These are phyloP conservation scores for Fraxinus anomala DNA, from an alignment of 257 asterid genomes.

Conservation along the genomic window DNA sequence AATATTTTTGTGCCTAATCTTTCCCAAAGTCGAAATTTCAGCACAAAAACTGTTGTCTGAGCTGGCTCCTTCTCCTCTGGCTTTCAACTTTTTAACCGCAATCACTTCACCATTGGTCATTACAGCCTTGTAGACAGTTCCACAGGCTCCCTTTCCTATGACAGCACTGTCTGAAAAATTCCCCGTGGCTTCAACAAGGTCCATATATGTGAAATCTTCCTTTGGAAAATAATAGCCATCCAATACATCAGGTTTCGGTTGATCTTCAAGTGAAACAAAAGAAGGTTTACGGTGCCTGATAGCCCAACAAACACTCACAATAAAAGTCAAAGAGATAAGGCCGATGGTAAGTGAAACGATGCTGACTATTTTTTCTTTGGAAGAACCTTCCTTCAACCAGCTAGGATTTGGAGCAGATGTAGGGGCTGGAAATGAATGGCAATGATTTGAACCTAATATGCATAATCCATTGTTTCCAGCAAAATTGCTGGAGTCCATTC, in stretches of 20 bases:
- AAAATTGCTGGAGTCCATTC: slow-evolving; percentile 76
- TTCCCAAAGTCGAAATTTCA: slow-evolving; percentile 84
- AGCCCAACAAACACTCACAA: slow-evolving; percentile 57
- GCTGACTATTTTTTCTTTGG: slow-evolving; percentile 56
- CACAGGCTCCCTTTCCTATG: slow-evolving; percentile 85
- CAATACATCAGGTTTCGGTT: slow-evolving; percentile 42
- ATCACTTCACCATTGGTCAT: slow-evolving; percentile 65
- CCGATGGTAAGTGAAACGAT: slow-evolving; percentile 63
- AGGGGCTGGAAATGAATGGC: slow-evolving; percentile 39
- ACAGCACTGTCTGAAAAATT: slow-evolving; percentile 60
- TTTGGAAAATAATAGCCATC: slow-evolving; percentile 66
- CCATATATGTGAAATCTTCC: slow-evolving; percentile 74
- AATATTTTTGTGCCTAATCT: slow-evolving; percentile 76
- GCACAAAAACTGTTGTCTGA: slow-evolving; percentile 75
- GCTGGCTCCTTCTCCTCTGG: slow-evolving; percentile 60
- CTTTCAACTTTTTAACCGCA: slow-evolving; percentile 73
- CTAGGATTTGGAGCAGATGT: slow-evolving; percentile 27
- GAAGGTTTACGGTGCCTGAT: slow-evolving; percentile 40
- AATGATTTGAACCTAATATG: slow-evolving; percentile 32
- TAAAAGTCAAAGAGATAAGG: slow-evolving; percentile 49
- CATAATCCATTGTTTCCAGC: slow-evolving; percentile 68
- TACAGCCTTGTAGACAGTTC: slow-evolving; percentile 74
- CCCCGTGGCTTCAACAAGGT: slow-evolving; percentile 71
- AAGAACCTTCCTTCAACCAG: slow-evolving; percentile 53
- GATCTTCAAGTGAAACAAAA: slow-evolving; percentile 49